Evolutionary conservation across 148 eudicot genomes (phyloP).

Genomic region (Hydrangea macrophylla): DNA sequence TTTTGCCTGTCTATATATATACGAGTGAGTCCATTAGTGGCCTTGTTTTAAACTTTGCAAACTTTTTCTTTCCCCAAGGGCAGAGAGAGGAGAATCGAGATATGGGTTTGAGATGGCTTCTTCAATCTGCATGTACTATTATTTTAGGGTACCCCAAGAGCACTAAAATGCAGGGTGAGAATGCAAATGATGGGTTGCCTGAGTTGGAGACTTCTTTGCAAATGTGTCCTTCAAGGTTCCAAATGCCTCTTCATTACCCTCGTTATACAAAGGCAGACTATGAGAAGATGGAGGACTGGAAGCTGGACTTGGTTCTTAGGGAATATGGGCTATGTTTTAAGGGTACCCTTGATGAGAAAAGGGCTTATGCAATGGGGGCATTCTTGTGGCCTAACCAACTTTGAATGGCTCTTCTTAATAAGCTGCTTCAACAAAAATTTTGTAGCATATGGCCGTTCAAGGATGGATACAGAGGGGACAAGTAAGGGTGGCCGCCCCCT

Average conservation of each 20-base stretch:
- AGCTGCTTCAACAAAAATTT: too few species aligned
- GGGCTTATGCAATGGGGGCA: conserved; percentile 25
- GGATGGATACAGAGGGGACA: too few species aligned
- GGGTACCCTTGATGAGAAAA: conserved; percentile 24
- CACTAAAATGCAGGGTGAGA: not conserved
- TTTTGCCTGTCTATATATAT: too few species aligned
- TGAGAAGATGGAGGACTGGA: conserved; percentile 26
- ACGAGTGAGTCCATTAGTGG: too few species aligned
- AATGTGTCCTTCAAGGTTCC: conserved; percentile 7
- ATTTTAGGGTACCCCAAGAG: not conserved
- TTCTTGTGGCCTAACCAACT: conserved; percentile 31
- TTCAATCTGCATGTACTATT: not conserved
- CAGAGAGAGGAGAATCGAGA: not conserved
- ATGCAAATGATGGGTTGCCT: not conserved
- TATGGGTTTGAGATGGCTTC: conserved; percentile 14
- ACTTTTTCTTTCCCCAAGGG: too few species aligned
- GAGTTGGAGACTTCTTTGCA: not conserved
- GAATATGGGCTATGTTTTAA: conserved; percentile 10
- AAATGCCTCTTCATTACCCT: conserved; percentile 36
- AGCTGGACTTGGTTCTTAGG: conserved; percentile 20
- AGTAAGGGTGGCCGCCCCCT: too few species aligned
- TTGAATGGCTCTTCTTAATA: too few species aligned
- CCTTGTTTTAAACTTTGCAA: too few species aligned
- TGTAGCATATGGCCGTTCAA: too few species aligned
- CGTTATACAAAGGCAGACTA: conserved; percentile 23